Conservation (phyloP, 768 basidiomycete genomes). For the Jaapia argillacea region DNA sequence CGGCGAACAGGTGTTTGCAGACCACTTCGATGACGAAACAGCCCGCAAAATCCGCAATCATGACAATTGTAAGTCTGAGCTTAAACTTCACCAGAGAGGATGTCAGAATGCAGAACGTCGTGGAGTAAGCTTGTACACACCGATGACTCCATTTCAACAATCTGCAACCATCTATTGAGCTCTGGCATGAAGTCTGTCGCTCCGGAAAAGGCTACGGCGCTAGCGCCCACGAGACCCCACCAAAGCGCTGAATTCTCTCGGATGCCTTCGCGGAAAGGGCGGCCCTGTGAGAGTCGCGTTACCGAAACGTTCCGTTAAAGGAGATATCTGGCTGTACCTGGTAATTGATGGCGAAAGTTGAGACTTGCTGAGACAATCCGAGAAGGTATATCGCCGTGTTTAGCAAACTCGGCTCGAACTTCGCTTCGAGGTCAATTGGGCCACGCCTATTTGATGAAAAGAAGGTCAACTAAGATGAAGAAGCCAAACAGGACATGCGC, state of each 20-base stretch:
- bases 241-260: slow-evolving; percentile 90
- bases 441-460: slow-evolving; percentile 42
- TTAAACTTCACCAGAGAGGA: slow-evolving; percentile 62
- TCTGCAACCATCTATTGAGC: slow-evolving; percentile 92
- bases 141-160: slow-evolving; percentile 75
- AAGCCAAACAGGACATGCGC: slow-evolving; percentile 17
- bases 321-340: slow-evolving; percentile 36
- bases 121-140: slow-evolving; percentile 33
- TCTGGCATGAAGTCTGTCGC: slow-evolving; percentile 94
- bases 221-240: slow-evolving; percentile 86
- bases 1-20: slow-evolving; percentile 84
- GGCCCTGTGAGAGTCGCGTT: slow-evolving; percentile 42
- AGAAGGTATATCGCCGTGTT: slow-evolving; percentile 97
- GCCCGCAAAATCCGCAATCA: slow-evolving; percentile 83
- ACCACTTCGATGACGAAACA: slow-evolving; percentile 77
- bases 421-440: slow-evolving; percentile 86
- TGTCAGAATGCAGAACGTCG: slow-evolving; percentile 9
- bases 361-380: slow-evolving; percentile 94
- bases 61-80: slow-evolving; percentile 60
- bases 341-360: slow-evolving; percentile 98
- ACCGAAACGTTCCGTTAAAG: not conserved
- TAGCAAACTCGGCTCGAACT: slow-evolving; percentile 89
- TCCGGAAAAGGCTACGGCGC: slow-evolving; percentile 86
- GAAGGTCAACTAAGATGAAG: not conserved
- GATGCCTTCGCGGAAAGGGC: slow-evolving; percentile 97